phyloP scores from a whole-genome alignment of 139 green algal species.

The Gonium pectorale region DNA sequence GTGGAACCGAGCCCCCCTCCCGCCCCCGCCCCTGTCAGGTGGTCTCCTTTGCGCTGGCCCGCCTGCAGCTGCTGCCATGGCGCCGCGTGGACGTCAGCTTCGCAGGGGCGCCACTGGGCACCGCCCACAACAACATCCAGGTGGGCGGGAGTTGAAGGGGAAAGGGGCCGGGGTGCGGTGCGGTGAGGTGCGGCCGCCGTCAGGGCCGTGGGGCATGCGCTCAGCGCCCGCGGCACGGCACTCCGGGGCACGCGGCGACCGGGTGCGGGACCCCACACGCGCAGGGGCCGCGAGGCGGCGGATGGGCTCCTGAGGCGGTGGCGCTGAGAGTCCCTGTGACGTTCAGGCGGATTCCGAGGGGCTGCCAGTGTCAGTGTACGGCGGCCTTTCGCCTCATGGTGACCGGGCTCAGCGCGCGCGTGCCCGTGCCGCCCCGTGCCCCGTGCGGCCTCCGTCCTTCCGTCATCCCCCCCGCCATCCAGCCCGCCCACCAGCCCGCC shows the following conservation, averaged over 20 bases:
- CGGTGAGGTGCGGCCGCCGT: background rate
- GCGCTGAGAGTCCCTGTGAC: background rate
- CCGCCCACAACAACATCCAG: constrained; percentile 41
- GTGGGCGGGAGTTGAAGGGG: background rate
- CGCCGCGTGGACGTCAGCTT: constrained; percentile 38
- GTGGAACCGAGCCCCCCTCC: background rate
- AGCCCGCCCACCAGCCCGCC: background rate
- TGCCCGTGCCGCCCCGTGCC: background rate
- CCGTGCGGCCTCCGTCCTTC: too few relatives aligned
- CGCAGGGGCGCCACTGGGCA: background rate
- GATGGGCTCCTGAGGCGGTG: background rate
- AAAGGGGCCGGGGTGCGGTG: background rate
- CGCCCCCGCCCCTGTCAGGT: background rate
- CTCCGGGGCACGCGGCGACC: background rate
- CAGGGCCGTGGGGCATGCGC: background rate
- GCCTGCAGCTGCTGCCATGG: constrained; percentile 33
- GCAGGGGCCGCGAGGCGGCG: background rate
- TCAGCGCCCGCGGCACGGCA: too few relatives aligned
- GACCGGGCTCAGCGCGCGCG: too few relatives aligned
- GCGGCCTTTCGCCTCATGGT: background rate
- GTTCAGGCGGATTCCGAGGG: too few relatives aligned
- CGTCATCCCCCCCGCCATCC: background rate
- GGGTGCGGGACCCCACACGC: background rate
- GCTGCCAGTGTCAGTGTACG: too few relatives aligned
- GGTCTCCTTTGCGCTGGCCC: background rate